Evolutionary conservation across 192 early-diverging fungal species (phyloP).

Genomic region (Coemansia sp.): DNA sequence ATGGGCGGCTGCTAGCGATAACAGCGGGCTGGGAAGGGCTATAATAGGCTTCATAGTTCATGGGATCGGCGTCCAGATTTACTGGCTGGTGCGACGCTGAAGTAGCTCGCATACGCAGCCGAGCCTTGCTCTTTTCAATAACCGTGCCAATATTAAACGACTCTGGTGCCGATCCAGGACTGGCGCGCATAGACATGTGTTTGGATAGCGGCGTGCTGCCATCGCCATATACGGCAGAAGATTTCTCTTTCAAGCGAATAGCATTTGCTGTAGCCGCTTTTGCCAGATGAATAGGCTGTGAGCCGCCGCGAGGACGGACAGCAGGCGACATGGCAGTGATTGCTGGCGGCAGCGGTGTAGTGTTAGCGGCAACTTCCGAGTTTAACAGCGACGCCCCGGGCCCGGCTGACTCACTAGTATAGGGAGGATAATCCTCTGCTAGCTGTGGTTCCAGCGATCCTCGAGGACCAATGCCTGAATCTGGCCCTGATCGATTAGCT

Average conservation of each 20-base stretch:
- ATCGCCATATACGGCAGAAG: constrained; percentile 5
- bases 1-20: constrained; percentile 31
- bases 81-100: constrained; percentile 35
- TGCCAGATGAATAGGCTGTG: constrained; percentile 46
- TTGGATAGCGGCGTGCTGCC: neutral
- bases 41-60: constrained; percentile 7
- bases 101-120: constrained; percentile 32
- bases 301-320: constrained; percentile 42
- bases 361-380: constrained; percentile 2
- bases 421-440: too few species aligned
- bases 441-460: too few species aligned
- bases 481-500: too few species aligned
- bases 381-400: constrained; percentile 8
- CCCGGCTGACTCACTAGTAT: constrained; percentile 3
- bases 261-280: constrained; percentile 50
- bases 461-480: too few species aligned
- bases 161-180: constrained; percentile 46
- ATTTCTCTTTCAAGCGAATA: constrained; percentile 45
- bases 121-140: constrained; percentile 20
- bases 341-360: constrained; percentile 5
- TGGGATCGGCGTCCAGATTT: constrained; percentile 8
- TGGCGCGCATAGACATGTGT: constrained; percentile 1
- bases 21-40: too few species aligned
- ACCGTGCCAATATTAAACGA: constrained; percentile 30
- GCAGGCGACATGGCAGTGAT: constrained; percentile 7